Evolutionary conservation across 306 rosid genomes (phyloP).

Genomic region (Elaeagnus macrophylla): DNA sequence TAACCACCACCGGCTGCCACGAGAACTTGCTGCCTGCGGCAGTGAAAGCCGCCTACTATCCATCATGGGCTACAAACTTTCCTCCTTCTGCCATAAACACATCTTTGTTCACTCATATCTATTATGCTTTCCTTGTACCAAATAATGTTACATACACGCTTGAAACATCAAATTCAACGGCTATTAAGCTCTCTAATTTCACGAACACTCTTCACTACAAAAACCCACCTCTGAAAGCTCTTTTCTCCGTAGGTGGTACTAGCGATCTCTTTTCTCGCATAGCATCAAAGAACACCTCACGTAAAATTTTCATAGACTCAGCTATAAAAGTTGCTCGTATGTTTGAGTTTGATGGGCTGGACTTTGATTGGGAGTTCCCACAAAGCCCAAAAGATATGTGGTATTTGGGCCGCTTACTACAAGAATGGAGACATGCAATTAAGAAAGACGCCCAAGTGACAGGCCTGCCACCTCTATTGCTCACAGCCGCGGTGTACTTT

Average conservation of each 20-base stretch:
- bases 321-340: constrained; percentile 41
- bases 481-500: constrained; percentile 65
- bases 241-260: constrained; percentile 53
- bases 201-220: constrained; percentile 28
- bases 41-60: constrained; percentile 50
- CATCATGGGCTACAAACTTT: constrained; percentile 26
- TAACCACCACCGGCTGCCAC: neutral
- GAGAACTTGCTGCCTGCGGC: constrained; percentile 1
- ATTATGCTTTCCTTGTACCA: constrained; percentile 48
- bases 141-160: constrained; percentile 29
- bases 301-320: constrained; percentile 49
- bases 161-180: constrained; percentile 21
- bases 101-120: constrained; percentile 54
- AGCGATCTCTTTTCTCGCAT: constrained; percentile 26
- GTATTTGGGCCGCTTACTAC: constrained; percentile 26
- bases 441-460: constrained; percentile 20
- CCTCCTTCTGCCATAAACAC: constrained; percentile 61
- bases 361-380: constrained; percentile 76
- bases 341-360: constrained; percentile 57
- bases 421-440: constrained; percentile 31
- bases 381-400: constrained; percentile 30
- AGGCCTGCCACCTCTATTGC: constrained; percentile 28
- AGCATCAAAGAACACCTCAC: constrained; percentile 30
- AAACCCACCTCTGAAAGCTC: constrained; percentile 29
- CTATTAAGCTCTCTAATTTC: constrained; percentile 30